A percentile compares a stretch with the other conserved stretches of the same genome.
These are phyloP conservation scores for Amphicarpaea edgeworthii DNA, from an alignment of 306 rosid species.

Conservation along the genomic window DNA sequence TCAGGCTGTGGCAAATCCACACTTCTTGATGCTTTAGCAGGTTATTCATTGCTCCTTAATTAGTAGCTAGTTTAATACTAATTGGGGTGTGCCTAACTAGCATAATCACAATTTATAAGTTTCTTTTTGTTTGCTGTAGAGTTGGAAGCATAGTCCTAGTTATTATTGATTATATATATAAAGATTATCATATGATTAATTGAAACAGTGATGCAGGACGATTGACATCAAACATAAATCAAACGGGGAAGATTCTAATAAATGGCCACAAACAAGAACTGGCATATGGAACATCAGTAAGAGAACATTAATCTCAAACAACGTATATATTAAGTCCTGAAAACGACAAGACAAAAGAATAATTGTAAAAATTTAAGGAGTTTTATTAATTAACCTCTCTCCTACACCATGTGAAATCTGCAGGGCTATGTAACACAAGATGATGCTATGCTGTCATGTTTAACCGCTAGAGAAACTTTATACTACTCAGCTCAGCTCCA, in stretches of 20 bases:
- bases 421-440: constrained; percentile 69
- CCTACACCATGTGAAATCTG: neutral
- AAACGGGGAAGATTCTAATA: neutral
- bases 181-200: neutral
- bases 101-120: too few species aligned
- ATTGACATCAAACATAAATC: neutral
- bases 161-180: too few species aligned
- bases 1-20: constrained; percentile 6
- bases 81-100: neutral
- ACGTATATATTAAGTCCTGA: neutral
- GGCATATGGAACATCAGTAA: neutral
- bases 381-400: neutral
- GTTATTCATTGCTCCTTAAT: too few species aligned
- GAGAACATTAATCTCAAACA: neutral
- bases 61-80: neutral
- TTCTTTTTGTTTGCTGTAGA: too few species aligned
- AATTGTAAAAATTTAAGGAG: neutral
- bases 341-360: neutral
- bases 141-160: too few species aligned
- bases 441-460: constrained; percentile 53
- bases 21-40: constrained; percentile 5
- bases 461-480: constrained; percentile 55
- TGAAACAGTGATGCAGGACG: neutral
- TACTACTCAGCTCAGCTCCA: constrained; percentile 62
- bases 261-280: constrained; percentile 1